A percentile compares a stretch with the other conserved stretches of the same genome.
phyloP scores from a whole-genome alignment of 805 yeast genomes.

The Metschnikowia continentalis region DNA sequence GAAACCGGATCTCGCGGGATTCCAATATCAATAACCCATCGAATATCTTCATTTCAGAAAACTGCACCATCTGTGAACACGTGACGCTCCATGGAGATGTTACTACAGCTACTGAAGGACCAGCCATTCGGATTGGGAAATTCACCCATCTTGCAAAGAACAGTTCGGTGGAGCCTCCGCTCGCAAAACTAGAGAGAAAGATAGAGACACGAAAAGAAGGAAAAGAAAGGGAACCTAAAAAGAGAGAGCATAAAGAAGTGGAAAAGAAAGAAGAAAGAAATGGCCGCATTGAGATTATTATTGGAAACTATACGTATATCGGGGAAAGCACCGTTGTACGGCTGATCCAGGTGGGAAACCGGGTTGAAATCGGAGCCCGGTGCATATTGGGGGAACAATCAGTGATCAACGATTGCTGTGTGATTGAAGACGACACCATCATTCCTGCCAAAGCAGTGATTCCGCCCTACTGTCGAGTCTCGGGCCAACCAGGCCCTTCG shows the following conservation, averaged over 20 bases:
- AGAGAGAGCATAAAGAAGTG: too few species aligned
- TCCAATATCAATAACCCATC: conserved; percentile 43
- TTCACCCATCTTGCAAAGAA: conserved; percentile 36
- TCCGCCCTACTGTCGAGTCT: conserved; percentile 51
- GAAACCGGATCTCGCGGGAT: conserved; percentile 45
- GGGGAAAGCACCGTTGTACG: conserved; percentile 32
- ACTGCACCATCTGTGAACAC: conserved; percentile 39
- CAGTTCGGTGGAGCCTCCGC: conserved; percentile 30
- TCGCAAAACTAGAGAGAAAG: neutral
- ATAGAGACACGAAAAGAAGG: too few species aligned
- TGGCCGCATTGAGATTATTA: conserved; percentile 17
- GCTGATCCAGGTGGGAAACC: conserved; percentile 43
- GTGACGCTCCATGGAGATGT: conserved; percentile 36
- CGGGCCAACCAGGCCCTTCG: conserved; percentile 35
- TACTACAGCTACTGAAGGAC: conserved; percentile 10
- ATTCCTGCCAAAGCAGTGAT: conserved; percentile 42
- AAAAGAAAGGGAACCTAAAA: too few species aligned
- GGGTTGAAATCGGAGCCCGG: conserved; percentile 44
- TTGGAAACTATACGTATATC: conserved; percentile 47
- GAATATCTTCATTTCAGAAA: conserved; percentile 43
- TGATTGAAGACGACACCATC: conserved; percentile 37
- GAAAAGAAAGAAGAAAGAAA: too few species aligned
- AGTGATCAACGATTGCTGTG: conserved; percentile 49
- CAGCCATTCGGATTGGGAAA: conserved; percentile 43
- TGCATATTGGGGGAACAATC: conserved; percentile 36